Evolutionary conservation across 139 green algal genomes (phyloP), one percentile per base, ranked within the genome.

Genomic region (Closterium sp.): DNA sequence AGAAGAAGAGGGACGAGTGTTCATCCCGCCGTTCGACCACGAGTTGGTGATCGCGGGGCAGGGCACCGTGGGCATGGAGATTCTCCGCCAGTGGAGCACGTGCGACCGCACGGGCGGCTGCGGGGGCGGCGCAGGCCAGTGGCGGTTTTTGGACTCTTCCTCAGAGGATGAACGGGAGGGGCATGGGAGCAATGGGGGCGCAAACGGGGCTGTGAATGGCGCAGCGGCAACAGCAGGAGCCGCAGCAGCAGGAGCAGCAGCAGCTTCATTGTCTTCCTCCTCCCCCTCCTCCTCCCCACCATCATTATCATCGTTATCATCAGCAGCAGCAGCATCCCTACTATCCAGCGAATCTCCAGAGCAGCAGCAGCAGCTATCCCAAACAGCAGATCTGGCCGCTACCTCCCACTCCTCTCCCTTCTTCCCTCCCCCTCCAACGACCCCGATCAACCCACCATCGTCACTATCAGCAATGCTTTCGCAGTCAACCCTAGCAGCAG

Each of bases 21-120:
- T 99, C 90, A 95, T 99, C 2, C 94, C 97, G 4, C 97, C 98
- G 1, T 99, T 99, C 86, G 98, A 99, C 91, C 98, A 99, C 93
- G 97, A 97, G 4, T 96, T 96, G 95, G 98, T 97, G 86, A 99
- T 99, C 62, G 97, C 98, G 7, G 98, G 98, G 0, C 98, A 99
- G 89, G 98, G 97, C 90, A 99, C 98, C 88, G 97, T 98, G 21
- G 98, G 97, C 1, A 95, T 97, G 45, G 98, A 99, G 95, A 98
- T 99, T 86, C 91, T 99, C 95, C 94, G 97, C 1, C 96, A 97
- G 93, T 87, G n/a, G 28, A 87, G 85, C n/a, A 79, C 62, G 13
- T 79, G 62, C 1, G 62, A 79, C 62, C 62, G 62, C 62, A 79
- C 62, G 62, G 62, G 62, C 62, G 62, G 62, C 17, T 79, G 62